Percentiles rank a stretch among this genome's conserved stretches.
These are phyloP conservation scores for Pichia sp. DNA, from an alignment of 1,139 yeast genomes.

Conservation along the genomic window DNA sequence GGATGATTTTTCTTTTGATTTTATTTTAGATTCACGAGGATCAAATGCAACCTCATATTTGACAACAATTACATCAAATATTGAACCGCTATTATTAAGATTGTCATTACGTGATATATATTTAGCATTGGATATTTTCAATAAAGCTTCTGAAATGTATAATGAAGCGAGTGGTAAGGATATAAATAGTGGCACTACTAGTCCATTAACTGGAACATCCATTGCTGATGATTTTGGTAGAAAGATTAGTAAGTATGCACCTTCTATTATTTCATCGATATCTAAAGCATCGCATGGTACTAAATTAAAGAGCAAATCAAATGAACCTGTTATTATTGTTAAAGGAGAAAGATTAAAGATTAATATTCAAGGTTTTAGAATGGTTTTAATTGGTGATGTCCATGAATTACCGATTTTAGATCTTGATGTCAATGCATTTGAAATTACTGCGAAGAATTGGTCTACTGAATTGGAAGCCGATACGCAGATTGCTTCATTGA, in stretches of 20 bases:
- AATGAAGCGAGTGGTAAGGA: slow-evolving; percentile 22
- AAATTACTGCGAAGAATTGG: slow-evolving; percentile 76
- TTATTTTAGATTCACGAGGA: slow-evolving; percentile 67
- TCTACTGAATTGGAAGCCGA: slow-evolving; percentile 77
- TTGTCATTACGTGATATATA: slow-evolving; percentile 83
- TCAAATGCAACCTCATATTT: slow-evolving; percentile 51
- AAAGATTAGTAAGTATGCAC: slow-evolving; percentile 57
- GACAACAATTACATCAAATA: slow-evolving; percentile 60
- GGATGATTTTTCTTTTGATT: slow-evolving; percentile 82
- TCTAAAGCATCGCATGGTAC: slow-evolving; percentile 34
- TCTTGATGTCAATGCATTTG: slow-evolving; percentile 69
- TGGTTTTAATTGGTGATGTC: slow-evolving; percentile 87
- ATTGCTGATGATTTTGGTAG: slow-evolving; percentile 54
- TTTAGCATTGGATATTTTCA: slow-evolving; percentile 67
- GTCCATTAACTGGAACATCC: slow-evolving; percentile 7
- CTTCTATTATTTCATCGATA: slow-evolving; percentile 44
- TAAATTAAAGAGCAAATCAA: neutral
- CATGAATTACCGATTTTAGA: slow-evolving; percentile 92
- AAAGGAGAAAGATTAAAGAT: slow-evolving; percentile 70
- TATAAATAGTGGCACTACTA: neutral
- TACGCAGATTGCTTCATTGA: slow-evolving; percentile 58
- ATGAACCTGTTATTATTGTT: slow-evolving; percentile 37
- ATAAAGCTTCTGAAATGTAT: slow-evolving; percentile 60
- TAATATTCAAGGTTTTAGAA: slow-evolving; percentile 72
- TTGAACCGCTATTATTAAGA: slow-evolving; percentile 77